These are phyloP conservation scores for peach (Prunus persica) DNA, from an alignment of 306 rosid genomes.

Conservation along the genomic window DNA sequence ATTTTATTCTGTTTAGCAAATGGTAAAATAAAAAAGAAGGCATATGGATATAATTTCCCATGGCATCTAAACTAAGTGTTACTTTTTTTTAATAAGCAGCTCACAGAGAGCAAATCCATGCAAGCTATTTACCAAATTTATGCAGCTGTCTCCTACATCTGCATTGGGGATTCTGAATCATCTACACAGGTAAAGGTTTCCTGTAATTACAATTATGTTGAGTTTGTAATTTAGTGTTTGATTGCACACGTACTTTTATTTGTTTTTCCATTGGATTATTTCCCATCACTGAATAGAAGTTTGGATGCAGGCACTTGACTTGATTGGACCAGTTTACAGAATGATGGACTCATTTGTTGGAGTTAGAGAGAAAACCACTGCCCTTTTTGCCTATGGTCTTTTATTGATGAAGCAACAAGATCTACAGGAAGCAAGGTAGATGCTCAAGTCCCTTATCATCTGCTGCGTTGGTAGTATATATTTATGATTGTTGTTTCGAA, in stretches of 20 bases:
- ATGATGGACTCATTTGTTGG: slow-evolving; percentile 98
- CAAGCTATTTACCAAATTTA: slow-evolving; percentile 89
- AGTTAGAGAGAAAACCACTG: slow-evolving; percentile 92
- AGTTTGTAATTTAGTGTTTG: slow-evolving; percentile 11
- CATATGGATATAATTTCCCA: slow-evolving; percentile 16
- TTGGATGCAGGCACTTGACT: slow-evolving; percentile 85
- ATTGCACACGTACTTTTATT: slow-evolving; percentile 6
- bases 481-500: neutral
- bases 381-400: slow-evolving; percentile 90
- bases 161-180: slow-evolving; percentile 97
- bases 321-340: slow-evolving; percentile 83
- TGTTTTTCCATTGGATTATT: slow-evolving; percentile 1
- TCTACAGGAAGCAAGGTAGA: slow-evolving; percentile 93
- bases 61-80: slow-evolving; percentile 30
- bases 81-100: slow-evolving; percentile 36
- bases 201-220: neutral
- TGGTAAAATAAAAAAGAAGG: neutral
- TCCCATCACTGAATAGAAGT: slow-evolving; percentile 23
- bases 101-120: slow-evolving; percentile 90
- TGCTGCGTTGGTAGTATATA: slow-evolving; percentile 5
- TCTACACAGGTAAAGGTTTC: slow-evolving; percentile 64
- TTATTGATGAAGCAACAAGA: slow-evolving; percentile 90
- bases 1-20: slow-evolving; percentile 5
- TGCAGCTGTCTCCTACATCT: slow-evolving; percentile 91
- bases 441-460: slow-evolving; percentile 6